These are phyloP conservation scores for Ambrosiella beaveri DNA, from an alignment of 2,329 filamentous ascomycete species.

Conservation along the genomic window DNA sequence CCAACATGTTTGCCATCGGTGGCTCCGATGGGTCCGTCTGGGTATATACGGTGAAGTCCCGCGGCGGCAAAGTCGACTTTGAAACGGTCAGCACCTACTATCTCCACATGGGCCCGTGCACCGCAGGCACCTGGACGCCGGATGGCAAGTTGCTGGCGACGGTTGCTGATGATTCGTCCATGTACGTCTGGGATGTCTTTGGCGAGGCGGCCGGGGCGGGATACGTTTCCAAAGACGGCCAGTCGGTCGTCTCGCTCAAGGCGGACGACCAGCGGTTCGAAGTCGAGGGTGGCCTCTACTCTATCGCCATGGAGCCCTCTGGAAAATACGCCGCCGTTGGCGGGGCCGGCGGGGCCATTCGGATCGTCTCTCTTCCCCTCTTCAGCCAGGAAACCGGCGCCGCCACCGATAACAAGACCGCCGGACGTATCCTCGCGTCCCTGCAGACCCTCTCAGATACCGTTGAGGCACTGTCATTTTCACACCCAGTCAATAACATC, in stretches of 20 bases:
- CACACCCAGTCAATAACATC: conserved; percentile 19
- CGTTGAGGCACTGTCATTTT: conserved; percentile 60
- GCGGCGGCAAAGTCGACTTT: conserved; percentile 41
- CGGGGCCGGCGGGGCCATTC: conserved; percentile 72
- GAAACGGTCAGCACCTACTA: conserved; percentile 85
- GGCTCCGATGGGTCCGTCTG: conserved; percentile 85
- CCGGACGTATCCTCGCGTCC: conserved; percentile 56
- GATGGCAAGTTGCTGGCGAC: conserved; percentile 78
- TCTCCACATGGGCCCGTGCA: conserved; percentile 70
- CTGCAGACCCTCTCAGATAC: conserved; percentile 60
- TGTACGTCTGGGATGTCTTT: conserved; percentile 89
- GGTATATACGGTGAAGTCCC: conserved; percentile 74
- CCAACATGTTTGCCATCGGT: conserved; percentile 74
- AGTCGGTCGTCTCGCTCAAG: conserved; percentile 60
- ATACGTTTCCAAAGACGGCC: conserved; percentile 33
- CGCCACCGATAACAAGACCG: conserved; percentile 23
- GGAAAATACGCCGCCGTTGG: conserved; percentile 70
- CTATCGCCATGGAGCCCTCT: conserved; percentile 64
- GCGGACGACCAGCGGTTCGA: conserved; percentile 74
- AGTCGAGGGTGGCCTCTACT: conserved; percentile 82
- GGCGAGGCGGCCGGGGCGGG: conserved; percentile 49
- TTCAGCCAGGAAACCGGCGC: conserved; percentile 21
- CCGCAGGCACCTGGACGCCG: conserved; percentile 77
- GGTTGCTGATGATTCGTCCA: conserved; percentile 70
- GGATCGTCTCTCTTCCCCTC: conserved; percentile 68